Conservation (phyloP, 1,284 basidiomycete species). For the Inonotus hispidus region DNA sequence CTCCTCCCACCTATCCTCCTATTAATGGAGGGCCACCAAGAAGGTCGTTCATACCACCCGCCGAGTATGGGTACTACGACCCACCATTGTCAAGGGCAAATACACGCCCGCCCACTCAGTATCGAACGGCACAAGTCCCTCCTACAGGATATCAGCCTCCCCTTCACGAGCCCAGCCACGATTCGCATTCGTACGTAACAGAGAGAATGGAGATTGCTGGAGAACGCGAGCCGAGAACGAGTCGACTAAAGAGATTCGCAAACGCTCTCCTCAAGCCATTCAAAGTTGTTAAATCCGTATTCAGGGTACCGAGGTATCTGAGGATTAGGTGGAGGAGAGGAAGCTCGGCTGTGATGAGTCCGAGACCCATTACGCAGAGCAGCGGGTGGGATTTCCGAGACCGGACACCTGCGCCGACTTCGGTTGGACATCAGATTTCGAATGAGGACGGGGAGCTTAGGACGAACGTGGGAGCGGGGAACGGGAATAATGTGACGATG, state of each 20-base stretch:
- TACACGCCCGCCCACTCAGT: background rate
- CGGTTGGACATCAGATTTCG: background rate
- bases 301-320: background rate
- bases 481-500: background rate
- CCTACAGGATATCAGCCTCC: background rate
- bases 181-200: background rate
- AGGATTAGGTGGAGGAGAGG: background rate
- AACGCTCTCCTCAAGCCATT: background rate
- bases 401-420: background rate
- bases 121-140: background rate
- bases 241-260: background rate
- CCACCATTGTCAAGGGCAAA: background rate
- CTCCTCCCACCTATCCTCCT: background rate
- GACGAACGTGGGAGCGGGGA: background rate
- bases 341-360: background rate
- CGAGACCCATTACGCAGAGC: background rate
- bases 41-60: background rate
- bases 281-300: background rate
- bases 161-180: no score
- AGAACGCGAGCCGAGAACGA: background rate
- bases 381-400: conserved; percentile 11
- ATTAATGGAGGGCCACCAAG: background rate
- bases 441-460: background rate
- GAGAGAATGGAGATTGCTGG: conserved; percentile 1
- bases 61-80: background rate